phyloP scores from a whole-genome alignment of 768 basidiomycete genomes.

The Candolleomyces eurysporus region DNA sequence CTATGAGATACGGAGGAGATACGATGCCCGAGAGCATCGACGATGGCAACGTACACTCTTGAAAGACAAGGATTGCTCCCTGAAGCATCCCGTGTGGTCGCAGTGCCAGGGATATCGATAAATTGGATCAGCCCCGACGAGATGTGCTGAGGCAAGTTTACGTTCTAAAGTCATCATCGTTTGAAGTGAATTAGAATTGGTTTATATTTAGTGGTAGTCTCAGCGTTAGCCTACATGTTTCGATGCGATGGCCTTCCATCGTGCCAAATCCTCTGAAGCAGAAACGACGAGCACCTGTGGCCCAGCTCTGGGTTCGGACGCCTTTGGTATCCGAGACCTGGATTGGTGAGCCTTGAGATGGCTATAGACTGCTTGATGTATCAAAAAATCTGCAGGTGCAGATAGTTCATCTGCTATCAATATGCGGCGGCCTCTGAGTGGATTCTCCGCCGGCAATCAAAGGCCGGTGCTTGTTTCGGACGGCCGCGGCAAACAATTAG shows the following conservation, averaged over 20 bases:
- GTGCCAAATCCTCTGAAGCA: constrained; percentile 50
- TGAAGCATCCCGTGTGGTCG: no score
- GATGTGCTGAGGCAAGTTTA: constrained; percentile 3
- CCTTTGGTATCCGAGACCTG: background rate
- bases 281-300: constrained; percentile 51
- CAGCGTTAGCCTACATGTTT: constrained; percentile 40
- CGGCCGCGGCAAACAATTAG: no score
- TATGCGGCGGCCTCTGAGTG: no score
- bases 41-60: no score
- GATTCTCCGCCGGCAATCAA: constrained; percentile 29
- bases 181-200: no score
- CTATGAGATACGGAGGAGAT: no score
- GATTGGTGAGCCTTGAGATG: constrained; percentile 47
- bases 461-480: no score
- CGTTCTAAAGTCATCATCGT: no score
- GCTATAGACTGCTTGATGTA: constrained; percentile 51
- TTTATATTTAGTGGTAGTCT: no score
- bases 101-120: constrained; percentile 40
- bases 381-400: constrained; percentile 71
- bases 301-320: background rate
- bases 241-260: constrained; percentile 63
- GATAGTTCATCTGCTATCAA: constrained; percentile 71
- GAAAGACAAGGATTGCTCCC: no score
- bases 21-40: no score
- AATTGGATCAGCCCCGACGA: constrained; percentile 44